Conservation (phyloP, 1,139 yeast species). For the Kodamaea fungicola region DNA sequence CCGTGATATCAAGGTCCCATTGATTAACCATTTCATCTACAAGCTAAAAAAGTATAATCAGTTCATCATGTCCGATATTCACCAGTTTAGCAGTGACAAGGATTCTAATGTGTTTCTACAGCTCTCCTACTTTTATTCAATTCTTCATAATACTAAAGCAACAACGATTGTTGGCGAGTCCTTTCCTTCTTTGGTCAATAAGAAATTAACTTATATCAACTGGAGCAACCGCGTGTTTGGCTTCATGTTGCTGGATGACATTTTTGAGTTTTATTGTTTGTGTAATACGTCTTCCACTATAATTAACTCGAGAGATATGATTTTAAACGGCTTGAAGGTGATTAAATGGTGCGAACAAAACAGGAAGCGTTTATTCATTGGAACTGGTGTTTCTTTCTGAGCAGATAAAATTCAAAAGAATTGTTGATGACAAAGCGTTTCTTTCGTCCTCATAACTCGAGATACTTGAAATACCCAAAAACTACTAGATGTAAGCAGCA, state of each 20-base stretch:
- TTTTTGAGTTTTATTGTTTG: slow-evolving; percentile 39
- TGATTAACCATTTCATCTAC: slow-evolving; percentile 75
- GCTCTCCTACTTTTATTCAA: slow-evolving; percentile 30
- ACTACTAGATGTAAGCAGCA: too few species aligned
- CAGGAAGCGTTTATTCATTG: slow-evolving; percentile 32
- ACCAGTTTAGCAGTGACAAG: slow-evolving; percentile 14
- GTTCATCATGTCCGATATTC: slow-evolving; percentile 29
- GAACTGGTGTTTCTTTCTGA: slow-evolving; percentile 23
- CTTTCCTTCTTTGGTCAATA: slow-evolving; percentile 12
- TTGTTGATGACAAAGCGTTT: too few species aligned
- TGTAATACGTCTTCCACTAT: slow-evolving; percentile 19
- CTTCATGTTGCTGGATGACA: slow-evolving; percentile 35
- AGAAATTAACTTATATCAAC: slow-evolving; percentile 33
- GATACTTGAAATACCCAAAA: too few species aligned
- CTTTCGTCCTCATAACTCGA: too few species aligned
- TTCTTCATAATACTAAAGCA: slow-evolving; percentile 27
- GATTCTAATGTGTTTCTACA: slow-evolving; percentile 18
- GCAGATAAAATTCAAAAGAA: too few species aligned
- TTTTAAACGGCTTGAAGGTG: slow-evolving; percentile 29
- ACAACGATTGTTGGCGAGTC: slow-evolving; percentile 15
- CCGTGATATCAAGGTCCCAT: slow-evolving; percentile 55
- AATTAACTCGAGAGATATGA: slow-evolving; percentile 28
- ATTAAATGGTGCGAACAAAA: slow-evolving; percentile 42
- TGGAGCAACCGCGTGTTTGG: slow-evolving; percentile 32
- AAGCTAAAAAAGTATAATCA: slow-evolving; percentile 54